These are phyloP conservation scores for Herpetospermum pedunculosum DNA, from an alignment of 306 rosid genomes.

Conservation along the genomic window DNA sequence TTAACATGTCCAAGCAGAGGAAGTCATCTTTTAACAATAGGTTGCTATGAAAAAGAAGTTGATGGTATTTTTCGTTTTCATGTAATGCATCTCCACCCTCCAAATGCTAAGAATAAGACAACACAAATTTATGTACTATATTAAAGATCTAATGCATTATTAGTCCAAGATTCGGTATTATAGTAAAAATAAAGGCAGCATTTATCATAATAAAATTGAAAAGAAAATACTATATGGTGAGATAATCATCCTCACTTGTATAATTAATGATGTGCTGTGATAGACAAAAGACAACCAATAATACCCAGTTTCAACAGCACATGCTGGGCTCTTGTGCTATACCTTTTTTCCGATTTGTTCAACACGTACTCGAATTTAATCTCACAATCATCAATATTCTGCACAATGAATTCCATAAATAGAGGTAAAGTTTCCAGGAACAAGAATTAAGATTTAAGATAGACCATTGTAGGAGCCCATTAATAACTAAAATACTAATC, in stretches of 20 bases:
- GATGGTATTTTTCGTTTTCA: background rate
- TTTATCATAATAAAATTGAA: background rate
- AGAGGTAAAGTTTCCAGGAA: background rate
- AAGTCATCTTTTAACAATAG: background rate
- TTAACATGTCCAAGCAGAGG: background rate
- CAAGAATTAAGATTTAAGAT: background rate
- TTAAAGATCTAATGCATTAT: background rate
- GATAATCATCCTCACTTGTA: background rate
- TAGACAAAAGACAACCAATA: background rate
- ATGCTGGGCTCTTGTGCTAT: background rate
- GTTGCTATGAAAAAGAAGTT: background rate
- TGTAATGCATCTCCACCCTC: background rate
- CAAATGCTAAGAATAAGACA: background rate
- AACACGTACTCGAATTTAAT: background rate
- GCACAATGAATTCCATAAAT: slow-evolving; percentile 1
- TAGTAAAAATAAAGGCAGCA: background rate
- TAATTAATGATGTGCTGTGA: background rate
- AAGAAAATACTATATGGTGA: background rate
- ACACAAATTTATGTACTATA: background rate
- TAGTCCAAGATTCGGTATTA: background rate
- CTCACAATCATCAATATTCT: background rate
- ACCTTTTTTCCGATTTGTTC: background rate
- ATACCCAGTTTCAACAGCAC: background rate
- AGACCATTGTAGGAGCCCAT: background rate
- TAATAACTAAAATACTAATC: slow-evolving; percentile 1